A percentile compares a stretch with the other conserved stretches of the same genome.
phyloP scores from a whole-genome alignment of 495 filamentous ascomycete species.

The Podospora bellae-mahoneyi region DNA sequence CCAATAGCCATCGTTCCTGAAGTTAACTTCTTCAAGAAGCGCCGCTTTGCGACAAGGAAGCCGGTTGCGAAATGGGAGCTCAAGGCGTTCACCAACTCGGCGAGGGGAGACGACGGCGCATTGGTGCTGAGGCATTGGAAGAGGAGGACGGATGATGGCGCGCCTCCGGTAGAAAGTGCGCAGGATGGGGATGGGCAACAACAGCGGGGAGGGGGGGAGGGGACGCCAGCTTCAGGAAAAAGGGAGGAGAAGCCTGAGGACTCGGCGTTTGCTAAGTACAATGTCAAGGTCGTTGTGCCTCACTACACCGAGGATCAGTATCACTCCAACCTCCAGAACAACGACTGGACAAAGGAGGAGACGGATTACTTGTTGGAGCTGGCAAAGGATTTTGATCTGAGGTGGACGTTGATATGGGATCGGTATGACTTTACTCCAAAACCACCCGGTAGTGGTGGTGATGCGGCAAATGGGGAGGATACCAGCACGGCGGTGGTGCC shows the following conservation, averaged over 20 bases:
- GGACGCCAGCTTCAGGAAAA: slow-evolving; percentile 16
- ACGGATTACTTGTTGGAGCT: slow-evolving; percentile 83
- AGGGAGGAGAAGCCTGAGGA: slow-evolving; percentile 42
- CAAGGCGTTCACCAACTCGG: slow-evolving; percentile 54
- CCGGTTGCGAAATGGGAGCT: slow-evolving; percentile 59
- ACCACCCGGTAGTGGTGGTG: slow-evolving; percentile 32
- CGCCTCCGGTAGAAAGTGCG: slow-evolving; percentile 15
- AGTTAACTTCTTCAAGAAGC: slow-evolving; percentile 46
- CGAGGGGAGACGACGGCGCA: slow-evolving; percentile 41
- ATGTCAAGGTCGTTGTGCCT: slow-evolving; percentile 69
- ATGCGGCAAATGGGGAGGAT: slow-evolving; percentile 17
- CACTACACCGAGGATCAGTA: slow-evolving; percentile 86
- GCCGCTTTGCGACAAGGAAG: slow-evolving; percentile 53
- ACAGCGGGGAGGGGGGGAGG: slow-evolving; percentile 11
- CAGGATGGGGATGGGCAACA: slow-evolving; percentile 22
- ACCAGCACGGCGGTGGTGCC: slow-evolving; percentile 47
- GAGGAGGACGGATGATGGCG: slow-evolving; percentile 39
- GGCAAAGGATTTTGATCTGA: slow-evolving; percentile 71
- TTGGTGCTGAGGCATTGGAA: slow-evolving; percentile 69
- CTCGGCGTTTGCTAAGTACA: slow-evolving; percentile 71
- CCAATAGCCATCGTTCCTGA: slow-evolving; percentile 48
- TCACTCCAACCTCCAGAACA: slow-evolving; percentile 63
- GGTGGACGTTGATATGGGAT: slow-evolving; percentile 90
- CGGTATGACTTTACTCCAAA: slow-evolving; percentile 75
- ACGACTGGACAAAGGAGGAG: slow-evolving; percentile 85